Evolutionary conservation across 2,329 filamentous ascomycete species (phyloP).

Genomic region (Pseudogymnoascus sp.): DNA sequence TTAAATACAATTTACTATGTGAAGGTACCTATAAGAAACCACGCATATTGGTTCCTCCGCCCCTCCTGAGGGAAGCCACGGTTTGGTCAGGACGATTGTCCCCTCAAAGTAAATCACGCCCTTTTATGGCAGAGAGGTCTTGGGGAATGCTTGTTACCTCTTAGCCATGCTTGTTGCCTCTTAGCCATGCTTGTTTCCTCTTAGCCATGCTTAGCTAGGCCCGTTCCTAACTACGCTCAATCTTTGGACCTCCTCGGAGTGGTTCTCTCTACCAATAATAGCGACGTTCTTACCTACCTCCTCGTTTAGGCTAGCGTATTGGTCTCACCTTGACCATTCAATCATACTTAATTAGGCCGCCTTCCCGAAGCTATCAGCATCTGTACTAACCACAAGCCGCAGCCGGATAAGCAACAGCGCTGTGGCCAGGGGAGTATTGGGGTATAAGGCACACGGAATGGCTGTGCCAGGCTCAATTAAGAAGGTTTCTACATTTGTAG

Average conservation of each 20-base stretch:
- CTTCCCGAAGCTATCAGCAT: background rate
- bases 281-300: background rate
- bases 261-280: background rate
- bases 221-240: background rate
- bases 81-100: background rate
- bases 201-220: background rate
- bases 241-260: background rate
- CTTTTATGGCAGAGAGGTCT: background rate
- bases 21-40: too few species aligned
- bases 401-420: background rate
- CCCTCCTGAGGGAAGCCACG: too few species aligned
- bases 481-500: background rate
- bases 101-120: background rate
- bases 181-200: background rate
- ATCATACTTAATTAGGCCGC: background rate
- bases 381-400: background rate
- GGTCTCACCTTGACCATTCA: background rate
- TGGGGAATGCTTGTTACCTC: background rate
- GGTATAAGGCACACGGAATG: background rate
- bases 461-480: background rate
- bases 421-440: background rate
- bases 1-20: too few species aligned
- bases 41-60: too few species aligned
- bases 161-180: background rate
- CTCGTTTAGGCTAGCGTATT: background rate